Base-by-base conservation (phyloP, 768 basidiomycete species). In the Daedaleopsis nitida region DNA sequence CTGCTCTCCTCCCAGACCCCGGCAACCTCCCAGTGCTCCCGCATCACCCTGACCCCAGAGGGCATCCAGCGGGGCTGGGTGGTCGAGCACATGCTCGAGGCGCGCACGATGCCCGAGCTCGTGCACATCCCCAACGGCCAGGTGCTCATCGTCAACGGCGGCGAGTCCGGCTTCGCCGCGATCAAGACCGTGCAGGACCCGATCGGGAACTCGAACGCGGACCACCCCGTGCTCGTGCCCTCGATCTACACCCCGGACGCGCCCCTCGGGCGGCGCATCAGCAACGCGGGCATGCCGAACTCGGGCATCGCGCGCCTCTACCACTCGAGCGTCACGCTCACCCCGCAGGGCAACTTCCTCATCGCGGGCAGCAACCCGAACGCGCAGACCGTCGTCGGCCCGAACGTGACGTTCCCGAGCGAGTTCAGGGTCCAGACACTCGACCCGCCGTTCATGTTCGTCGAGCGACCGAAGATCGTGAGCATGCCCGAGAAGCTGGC, bases 371-470 rank as follows among this genome's bases (percentile, higher is more conserved):
- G 90, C 64, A 93, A 92, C 69, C 92, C 92, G 32, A 93, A 93
- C 72, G 72, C 89, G 60, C 89, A 92, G 71, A 77, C 89, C 53
- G 91, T 86, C 64, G 87, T 85, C 57, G 57, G 52, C 23, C 34
- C 58, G 2, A 58, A 53, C 65, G 67, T 83, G 43, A 77, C 78
- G 70, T 95, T 89, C 72, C 86, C 87, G 39, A 94, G 92, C 21
- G 92, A 96, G 72, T 96, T 96, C 72, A 80, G 93, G 51, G 89
- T 94, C 35, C 95, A 97, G 71, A 87, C 88, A 81, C 80, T 96
- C 67, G 81, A 80, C 61, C 96, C 96, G 0, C 90, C 91, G 37
- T 98, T 96, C 70, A 86, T 91, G 84, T 71, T 73, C n/a, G 74
- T 74, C 64, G 68, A 80, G 14, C 81, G 93, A 39, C 94, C 90